Conservation (phyloP, 108 stramenopile species). For the Aurantiochytrium sp. region DNA sequence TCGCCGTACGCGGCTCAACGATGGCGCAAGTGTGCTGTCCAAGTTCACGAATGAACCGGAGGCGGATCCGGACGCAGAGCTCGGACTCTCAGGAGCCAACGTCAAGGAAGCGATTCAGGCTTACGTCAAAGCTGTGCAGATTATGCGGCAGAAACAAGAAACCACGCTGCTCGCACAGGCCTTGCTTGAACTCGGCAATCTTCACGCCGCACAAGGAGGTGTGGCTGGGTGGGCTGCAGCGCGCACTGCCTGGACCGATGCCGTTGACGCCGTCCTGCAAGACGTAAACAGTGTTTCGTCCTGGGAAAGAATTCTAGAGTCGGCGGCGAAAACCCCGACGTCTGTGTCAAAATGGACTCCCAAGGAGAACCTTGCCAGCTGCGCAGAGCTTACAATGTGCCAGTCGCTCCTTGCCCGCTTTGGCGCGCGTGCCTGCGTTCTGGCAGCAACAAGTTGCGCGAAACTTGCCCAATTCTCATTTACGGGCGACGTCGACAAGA, state of each 20-base stretch:
- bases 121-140: not conserved
- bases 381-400: not conserved
- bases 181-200: not conserved
- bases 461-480: not conserved
- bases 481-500: not conserved
- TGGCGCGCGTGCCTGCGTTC: not conserved
- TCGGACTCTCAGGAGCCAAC: not conserved
- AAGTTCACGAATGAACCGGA: not conserved
- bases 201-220: not conserved
- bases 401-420: not conserved
- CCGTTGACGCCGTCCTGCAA: not conserved
- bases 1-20: not conserved
- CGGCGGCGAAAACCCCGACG: not conserved
- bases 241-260: not conserved
- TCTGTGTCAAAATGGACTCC: not conserved
- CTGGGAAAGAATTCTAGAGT: not conserved
- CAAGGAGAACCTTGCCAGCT: not conserved
- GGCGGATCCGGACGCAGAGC: not conserved
- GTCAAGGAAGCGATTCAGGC: not conserved
- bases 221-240: not conserved
- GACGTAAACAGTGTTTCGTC: not conserved
- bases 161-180: not conserved
- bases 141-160: constrained; percentile 8
- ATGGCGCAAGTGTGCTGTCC: not conserved
- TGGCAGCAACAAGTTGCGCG: not conserved